Percentiles rank a stretch among this genome's conserved stretches.
These are phyloP conservation scores for Wickerhamiella azyma DNA, from an alignment of 805 yeast species.

Conservation along the genomic window DNA sequence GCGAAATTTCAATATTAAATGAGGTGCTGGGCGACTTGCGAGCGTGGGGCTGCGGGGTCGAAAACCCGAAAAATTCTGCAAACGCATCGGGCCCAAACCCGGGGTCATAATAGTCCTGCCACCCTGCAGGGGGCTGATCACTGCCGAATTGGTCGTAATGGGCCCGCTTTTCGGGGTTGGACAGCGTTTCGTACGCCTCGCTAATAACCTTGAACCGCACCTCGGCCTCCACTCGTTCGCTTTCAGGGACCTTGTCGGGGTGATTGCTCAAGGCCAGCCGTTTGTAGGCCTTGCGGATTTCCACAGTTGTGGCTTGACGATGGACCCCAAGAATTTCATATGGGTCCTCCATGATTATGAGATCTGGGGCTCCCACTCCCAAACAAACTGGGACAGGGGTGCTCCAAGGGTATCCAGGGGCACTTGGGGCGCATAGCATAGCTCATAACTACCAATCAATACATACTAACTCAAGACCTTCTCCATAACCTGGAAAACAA, in stretches of 20 bases:
- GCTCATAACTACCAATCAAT: too few species aligned
- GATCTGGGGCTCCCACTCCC: too few species aligned
- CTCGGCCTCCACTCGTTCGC: constrained; percentile 58
- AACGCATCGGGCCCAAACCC: constrained; percentile 63
- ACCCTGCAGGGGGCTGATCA: constrained; percentile 30
- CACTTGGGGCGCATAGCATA: too few species aligned
- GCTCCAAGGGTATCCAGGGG: too few species aligned
- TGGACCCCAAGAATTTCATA: constrained; percentile 65
- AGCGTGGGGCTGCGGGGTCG: constrained; percentile 8
- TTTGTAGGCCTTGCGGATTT: constrained; percentile 74
- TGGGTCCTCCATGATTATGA: constrained; percentile 19
- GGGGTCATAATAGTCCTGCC: constrained; percentile 27
- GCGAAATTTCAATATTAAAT: constrained; percentile 47
- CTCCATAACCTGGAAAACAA: background rate
- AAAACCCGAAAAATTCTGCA: constrained; percentile 48
- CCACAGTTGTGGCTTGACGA: constrained; percentile 47
- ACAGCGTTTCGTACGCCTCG: constrained; percentile 72
- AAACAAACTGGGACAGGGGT: too few species aligned
- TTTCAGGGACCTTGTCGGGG: constrained; percentile 75
- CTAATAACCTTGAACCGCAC: constrained; percentile 67
- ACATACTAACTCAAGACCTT: background rate
- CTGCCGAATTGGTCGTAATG: constrained; percentile 28
- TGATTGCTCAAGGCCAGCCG: constrained; percentile 71
- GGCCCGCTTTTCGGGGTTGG: constrained; percentile 37
- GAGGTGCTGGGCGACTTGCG: constrained; percentile 50